Evolutionary conservation across 495 filamentous ascomycete genomes (phyloP).

Genomic region (Trichoderma parareesei): DNA sequence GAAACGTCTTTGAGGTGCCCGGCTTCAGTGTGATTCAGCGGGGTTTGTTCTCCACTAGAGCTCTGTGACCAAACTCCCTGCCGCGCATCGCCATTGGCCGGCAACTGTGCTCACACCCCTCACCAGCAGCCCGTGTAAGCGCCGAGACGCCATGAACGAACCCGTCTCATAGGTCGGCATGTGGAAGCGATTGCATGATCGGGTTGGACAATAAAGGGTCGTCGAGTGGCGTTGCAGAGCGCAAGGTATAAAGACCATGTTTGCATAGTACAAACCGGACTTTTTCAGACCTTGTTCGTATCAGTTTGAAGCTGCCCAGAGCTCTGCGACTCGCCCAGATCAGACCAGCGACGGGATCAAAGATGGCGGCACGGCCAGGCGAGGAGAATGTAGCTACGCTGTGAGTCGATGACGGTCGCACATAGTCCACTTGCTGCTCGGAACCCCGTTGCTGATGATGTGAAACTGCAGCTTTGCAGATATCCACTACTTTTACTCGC

Average conservation of each 20-base stretch:
- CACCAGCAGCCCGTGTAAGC: neutral
- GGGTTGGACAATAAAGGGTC: neutral
- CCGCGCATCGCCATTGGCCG: neutral
- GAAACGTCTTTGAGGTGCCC: neutral
- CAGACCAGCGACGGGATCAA: constrained; percentile 7
- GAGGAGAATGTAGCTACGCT: constrained; percentile 73
- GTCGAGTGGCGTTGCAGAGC: neutral
- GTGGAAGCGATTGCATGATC: constrained; percentile 3
- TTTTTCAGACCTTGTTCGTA: neutral
- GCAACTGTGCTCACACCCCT: constrained; percentile 5
- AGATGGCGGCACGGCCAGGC: constrained; percentile 69
- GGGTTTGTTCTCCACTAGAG: neutral
- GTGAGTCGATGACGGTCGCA: constrained; percentile 42
- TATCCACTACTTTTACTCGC: constrained; percentile 80
- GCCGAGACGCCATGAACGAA: neutral
- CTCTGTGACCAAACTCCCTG: neutral
- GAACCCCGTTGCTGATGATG: neutral
- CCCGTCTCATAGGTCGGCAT: neutral
- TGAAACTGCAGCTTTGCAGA: constrained; percentile 63
- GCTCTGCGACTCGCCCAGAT: neutral
- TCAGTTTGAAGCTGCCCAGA: neutral
- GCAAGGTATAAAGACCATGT: neutral
- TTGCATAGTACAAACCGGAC: neutral
- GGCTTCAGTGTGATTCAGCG: neutral
- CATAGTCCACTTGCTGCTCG: neutral